phyloP scores from a whole-genome alignment of 2,329 filamentous ascomycete genomes.

The Fusarium torulosum region DNA sequence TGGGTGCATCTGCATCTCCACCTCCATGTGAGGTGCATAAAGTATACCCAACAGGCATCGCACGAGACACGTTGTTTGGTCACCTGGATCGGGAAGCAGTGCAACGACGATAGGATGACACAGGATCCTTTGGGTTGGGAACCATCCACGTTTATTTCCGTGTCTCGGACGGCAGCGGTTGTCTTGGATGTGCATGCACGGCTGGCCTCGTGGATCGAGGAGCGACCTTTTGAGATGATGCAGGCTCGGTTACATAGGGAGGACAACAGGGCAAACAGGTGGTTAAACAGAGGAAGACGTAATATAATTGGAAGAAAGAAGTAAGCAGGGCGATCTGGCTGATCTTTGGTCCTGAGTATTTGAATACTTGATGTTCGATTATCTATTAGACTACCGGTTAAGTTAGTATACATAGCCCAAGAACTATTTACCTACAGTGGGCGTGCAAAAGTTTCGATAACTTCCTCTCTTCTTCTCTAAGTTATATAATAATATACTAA shows the following conservation, averaged over 20 bases:
- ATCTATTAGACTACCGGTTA: background rate
- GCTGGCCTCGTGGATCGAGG: slow-evolving; percentile 40
- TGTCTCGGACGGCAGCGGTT: slow-evolving; percentile 43
- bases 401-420: background rate
- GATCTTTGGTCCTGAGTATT: background rate
- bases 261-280: slow-evolving; percentile 19
- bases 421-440: too few species aligned
- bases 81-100: slow-evolving; percentile 44
- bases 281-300: background rate
- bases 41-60: slow-evolving; percentile 12
- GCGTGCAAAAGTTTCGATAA: too few species aligned
- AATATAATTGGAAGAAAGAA: too few species aligned
- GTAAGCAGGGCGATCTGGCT: background rate
- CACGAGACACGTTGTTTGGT: slow-evolving; percentile 46
- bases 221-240: slow-evolving; percentile 39
- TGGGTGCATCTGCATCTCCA: background rate
- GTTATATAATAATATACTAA: too few species aligned
- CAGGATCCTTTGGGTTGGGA: slow-evolving; percentile 40
- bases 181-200: slow-evolving; percentile 41
- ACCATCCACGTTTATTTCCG: slow-evolving; percentile 45
- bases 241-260: slow-evolving; percentile 27
- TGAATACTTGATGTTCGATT: background rate
- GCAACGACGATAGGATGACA: slow-evolving; percentile 43
- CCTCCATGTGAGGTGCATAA: slow-evolving; percentile 10
- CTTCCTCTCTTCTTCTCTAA: too few species aligned